Evolutionary conservation across 2,329 filamentous ascomycete species (phyloP), one percentile per base, ranked within the genome.

Genomic region (Allantophomopsis lycopodina): DNA sequence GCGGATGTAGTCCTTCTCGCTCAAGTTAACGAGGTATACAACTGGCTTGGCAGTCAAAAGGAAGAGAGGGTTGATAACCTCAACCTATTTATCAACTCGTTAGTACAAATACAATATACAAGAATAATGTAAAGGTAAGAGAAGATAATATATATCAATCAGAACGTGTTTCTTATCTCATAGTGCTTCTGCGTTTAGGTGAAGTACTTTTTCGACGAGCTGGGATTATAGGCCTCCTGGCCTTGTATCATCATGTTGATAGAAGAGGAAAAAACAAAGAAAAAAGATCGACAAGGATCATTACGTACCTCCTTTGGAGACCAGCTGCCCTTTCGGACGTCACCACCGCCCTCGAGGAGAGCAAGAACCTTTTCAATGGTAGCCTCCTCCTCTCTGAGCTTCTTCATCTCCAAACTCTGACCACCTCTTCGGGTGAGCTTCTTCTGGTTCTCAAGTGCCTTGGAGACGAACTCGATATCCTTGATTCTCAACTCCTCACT

Each of bases 391-490:
- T 94, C 85, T 60, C 82, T 87, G 49, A 94, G 70, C 70, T 94
- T 96, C 77, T 95, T 98, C 76, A 94, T 85, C 69, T 98, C 91
- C 44, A 98, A 70, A 60, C 81, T 87, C 65, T 98, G 89, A 36
- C 91, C 91, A 56, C 91, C 91, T 66, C 89, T 75, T 49, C 85
- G 75, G 33, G 91, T 98, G 70, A 91, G 89, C 76, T 96, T 98
- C 69, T 83, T 79, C 52, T 94, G 72, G 60, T 73, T 79, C 61
- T 96, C 93, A 41, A 91, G 77, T 4, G 88, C 83, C 73, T 98
- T 98, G 68, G 94, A 88, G 44, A 84, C 79, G 59, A 96, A 98
- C 68, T 98, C 93, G 49, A 95, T 95, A 64, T 98, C 91, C 71
- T 98, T 98, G 62, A 95, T 79, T 47, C 89, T 79, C 57, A 98